Evolutionary conservation across 805 yeast genomes (phyloP).

Genomic region (Candida krabiensis): DNA sequence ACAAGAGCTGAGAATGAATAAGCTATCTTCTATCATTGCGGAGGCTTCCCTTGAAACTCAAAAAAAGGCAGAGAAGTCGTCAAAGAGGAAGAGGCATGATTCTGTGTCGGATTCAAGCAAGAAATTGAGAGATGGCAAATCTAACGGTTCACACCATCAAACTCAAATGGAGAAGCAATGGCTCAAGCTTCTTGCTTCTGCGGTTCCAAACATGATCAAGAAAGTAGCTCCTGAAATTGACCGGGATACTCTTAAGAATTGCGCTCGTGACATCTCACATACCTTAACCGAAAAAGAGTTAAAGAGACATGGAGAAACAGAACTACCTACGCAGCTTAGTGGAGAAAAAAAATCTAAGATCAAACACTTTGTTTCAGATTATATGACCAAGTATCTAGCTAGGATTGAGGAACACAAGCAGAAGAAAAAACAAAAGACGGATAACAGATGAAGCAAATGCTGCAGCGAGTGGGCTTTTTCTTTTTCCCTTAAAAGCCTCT

Average conservation of each 20-base stretch:
- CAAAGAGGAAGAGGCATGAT: constrained; percentile 4
- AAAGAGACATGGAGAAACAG: constrained; percentile 39
- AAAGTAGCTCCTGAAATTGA: constrained; percentile 67
- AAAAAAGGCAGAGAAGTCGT: constrained; percentile 15
- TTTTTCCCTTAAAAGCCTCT: background rate
- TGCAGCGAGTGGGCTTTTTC: background rate
- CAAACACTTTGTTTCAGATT: constrained; percentile 57
- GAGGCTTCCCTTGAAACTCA: constrained; percentile 31
- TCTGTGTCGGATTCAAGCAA: constrained; percentile 34
- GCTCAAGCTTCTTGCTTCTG: constrained; percentile 59
- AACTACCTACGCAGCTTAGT: constrained; percentile 57
- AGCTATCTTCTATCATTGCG: constrained; percentile 29
- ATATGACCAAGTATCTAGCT: constrained; percentile 64
- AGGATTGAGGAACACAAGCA: constrained; percentile 45
- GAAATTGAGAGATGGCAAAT: constrained; percentile 20
- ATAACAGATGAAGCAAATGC: background rate
- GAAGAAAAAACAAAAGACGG: constrained; percentile 15
- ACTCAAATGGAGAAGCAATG: constrained; percentile 38
- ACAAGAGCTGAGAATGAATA: constrained; percentile 25
- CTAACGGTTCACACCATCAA: background rate
- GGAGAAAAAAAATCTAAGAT: constrained; percentile 69
- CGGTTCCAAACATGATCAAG: constrained; percentile 77
- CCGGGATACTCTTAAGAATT: constrained; percentile 68
- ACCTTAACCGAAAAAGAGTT: constrained; percentile 68
- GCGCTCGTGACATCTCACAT: constrained; percentile 77